phyloP scores from a whole-genome alignment of 345 rosid species.

The Pelargonium nanum region DNA sequence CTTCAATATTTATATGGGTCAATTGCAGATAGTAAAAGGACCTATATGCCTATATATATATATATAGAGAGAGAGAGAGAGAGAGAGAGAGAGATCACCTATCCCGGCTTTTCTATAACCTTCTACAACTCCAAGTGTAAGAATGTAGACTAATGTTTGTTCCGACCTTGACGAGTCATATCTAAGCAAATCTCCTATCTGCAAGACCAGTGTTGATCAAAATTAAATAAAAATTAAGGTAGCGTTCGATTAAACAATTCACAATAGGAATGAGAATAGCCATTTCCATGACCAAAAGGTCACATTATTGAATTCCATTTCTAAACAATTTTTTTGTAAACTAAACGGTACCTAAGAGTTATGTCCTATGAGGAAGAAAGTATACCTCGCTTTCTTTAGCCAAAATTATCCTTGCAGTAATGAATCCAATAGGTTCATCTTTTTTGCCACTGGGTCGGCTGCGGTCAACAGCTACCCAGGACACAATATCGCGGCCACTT shows the following conservation, averaged over 20 bases:
- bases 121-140: constrained; percentile 86
- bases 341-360: too few relatives aligned
- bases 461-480: constrained; percentile 93
- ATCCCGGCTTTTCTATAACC: constrained; percentile 73
- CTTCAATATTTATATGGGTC: background rate
- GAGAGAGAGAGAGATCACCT: constrained; percentile 30
- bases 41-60: background rate
- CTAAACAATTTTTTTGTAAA: too few relatives aligned
- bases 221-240: background rate
- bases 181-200: constrained; percentile 76
- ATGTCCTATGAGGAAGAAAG: constrained; percentile 1
- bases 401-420: constrained; percentile 62
- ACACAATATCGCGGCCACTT: constrained; percentile 57
- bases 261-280: too few relatives aligned
- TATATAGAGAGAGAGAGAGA: constrained; percentile 1
- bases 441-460: constrained; percentile 51
- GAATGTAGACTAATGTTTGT: constrained; percentile 69
- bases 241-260: background rate
- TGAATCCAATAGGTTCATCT: constrained; percentile 88
- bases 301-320: background rate
- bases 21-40: too few relatives aligned
- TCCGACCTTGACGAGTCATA: constrained; percentile 58
- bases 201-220: constrained; percentile 19
- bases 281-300: too few relatives aligned
- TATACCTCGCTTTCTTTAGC: constrained; percentile 79